Conservation (phyloP, 2,329 filamentous ascomycete species). For the Pochonia chlamydosporia region DNA sequence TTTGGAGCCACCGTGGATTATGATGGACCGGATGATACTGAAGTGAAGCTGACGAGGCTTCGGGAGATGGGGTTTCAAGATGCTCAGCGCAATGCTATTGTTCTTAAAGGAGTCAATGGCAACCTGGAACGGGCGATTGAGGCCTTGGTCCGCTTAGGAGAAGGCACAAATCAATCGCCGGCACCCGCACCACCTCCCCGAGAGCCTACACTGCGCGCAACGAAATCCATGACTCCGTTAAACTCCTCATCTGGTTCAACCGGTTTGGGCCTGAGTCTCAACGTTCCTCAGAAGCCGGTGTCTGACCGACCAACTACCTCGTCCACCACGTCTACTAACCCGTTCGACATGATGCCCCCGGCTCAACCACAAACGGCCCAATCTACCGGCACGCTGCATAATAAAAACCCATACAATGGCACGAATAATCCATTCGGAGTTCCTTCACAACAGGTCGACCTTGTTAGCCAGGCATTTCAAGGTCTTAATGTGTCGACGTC, state of each 20-base stretch:
- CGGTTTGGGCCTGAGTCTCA: conserved; percentile 26
- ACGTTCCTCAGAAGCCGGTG: conserved; percentile 21
- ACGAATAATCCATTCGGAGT: conserved; percentile 67
- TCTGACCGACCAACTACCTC: conserved; percentile 32
- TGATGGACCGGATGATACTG: conserved; percentile 52
- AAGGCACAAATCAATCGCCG: conserved; percentile 47
- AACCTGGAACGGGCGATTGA: conserved; percentile 85
- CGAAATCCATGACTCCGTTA: conserved; percentile 50
- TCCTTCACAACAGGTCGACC: conserved; percentile 32
- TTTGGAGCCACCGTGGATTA: conserved; percentile 64
- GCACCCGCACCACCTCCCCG: conserved; percentile 33
- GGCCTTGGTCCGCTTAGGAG: conserved; percentile 74
- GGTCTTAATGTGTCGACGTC: conserved; percentile 60
- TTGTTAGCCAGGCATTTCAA: conserved; percentile 66
- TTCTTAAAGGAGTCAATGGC: conserved; percentile 77
- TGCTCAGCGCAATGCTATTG: conserved; percentile 70
- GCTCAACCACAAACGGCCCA: conserved; percentile 58
- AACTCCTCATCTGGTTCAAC: conserved; percentile 27
- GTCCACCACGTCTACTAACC: conserved; percentile 53
- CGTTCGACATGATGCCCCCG: conserved; percentile 56
- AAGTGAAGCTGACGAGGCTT: conserved; percentile 70
- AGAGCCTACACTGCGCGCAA: conserved; percentile 40
- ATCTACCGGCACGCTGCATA: conserved; percentile 56
- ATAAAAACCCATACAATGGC: conserved; percentile 48
- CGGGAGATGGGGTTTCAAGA: conserved; percentile 91